Evolutionary conservation across 129 eudicot genomes (phyloP), one percentile per base, ranked within the genome.

Genomic region (Chrysanthemum seticuspe): DNA sequence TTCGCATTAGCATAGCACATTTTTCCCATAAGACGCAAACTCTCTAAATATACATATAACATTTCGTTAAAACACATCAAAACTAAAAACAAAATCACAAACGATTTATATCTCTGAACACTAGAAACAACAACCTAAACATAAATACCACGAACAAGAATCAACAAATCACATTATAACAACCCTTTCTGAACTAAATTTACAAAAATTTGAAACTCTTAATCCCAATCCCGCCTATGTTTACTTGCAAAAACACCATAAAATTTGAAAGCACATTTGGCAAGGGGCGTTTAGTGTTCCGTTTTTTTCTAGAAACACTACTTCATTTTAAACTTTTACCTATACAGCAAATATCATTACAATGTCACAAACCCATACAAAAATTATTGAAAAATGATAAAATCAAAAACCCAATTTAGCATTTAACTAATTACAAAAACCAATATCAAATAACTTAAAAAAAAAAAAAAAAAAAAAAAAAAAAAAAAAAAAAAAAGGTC

Each of bases 171-270:
- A 25, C 54, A 19, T 67, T 45, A 11, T 0, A 56, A 45, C n/a
- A 57, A 29, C 3, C 31, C 31, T 15, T 49, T 25, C 29, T 13
- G 34, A 59, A 58, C 15, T 34, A 18, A 48, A 21, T 67, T 57
- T 52, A 4, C 53, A 66, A 7, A 40, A 40, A 40, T 40, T 2
- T 13, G 4, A 4, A 62, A 74, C 50, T 74, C 40, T 13, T 54
- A 18, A 31, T 9, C 23, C 9, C 40, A 19, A 49, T 9, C 5
- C 27, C 52, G 15, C 47, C 62, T 16, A 51, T 27, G 51, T 7
- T 68, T 4, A 51, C 61, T 51, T 51, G 47, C 62, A 52, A 52
- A 34, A 70, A 40, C 72, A 29, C 73, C 23, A 45, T 54, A 10
- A 23, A 47, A 14, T 12, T 3, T 15, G 25, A 2, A 34, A 66